Conservation (phyloP, 2,329 filamentous ascomycete species). For the Orbilia oligospora region DNA sequence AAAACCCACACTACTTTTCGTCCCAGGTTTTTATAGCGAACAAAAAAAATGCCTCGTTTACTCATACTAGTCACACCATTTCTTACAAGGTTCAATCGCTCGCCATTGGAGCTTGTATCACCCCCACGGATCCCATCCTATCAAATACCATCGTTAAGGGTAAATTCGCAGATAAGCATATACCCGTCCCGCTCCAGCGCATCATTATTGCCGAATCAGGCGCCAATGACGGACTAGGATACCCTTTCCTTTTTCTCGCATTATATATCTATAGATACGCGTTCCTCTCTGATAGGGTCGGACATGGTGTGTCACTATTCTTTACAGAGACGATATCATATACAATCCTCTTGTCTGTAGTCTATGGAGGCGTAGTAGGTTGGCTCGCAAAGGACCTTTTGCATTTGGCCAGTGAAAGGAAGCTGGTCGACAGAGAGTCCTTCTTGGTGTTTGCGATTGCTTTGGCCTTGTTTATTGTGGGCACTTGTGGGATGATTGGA, state of each 20-base stretch:
- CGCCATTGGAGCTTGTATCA: constrained; percentile 86
- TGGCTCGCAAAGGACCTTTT: constrained; percentile 86
- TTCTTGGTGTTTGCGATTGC: constrained; percentile 86
- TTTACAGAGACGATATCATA: constrained; percentile 89
- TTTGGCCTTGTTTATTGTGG: constrained; percentile 80
- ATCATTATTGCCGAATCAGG: constrained; percentile 87
- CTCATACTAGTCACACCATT: background rate
- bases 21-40: background rate
- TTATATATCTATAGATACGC: constrained; percentile 86
- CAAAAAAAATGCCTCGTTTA: background rate
- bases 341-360: constrained; percentile 81
- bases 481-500: constrained; percentile 87
- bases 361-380: constrained; percentile 83
- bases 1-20: background rate
- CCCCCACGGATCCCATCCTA: constrained; percentile 88
- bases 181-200: constrained; percentile 83
- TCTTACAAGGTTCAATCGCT: constrained; percentile 76
- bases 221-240: constrained; percentile 89
- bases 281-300: constrained; percentile 72
- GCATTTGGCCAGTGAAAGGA: constrained; percentile 84
- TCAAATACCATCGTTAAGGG: constrained; percentile 94
- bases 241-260: constrained; percentile 88
- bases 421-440: constrained; percentile 87
- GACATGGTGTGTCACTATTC: constrained; percentile 82
- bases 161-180: constrained; percentile 91